phyloP scores from a whole-genome alignment of 1,284 basidiomycete genomes.

The Baeospora myosura region DNA sequence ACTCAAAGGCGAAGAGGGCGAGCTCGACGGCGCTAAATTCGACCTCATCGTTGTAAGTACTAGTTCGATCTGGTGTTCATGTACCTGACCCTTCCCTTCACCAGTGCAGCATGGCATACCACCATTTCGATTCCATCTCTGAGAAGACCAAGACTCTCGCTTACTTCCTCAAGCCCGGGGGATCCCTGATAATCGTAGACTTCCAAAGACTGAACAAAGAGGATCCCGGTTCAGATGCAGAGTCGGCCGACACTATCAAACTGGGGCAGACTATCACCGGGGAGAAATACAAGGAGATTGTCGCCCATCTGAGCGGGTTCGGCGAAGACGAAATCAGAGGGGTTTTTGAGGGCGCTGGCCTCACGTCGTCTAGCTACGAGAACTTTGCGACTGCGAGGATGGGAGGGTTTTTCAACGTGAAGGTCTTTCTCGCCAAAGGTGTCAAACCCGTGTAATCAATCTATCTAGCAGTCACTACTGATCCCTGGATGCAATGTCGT shows the following conservation, averaged over 20 bases:
- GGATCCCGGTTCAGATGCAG: conserved; percentile 13
- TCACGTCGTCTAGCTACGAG: conserved; percentile 9
- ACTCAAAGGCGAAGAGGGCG: conserved; percentile 35
- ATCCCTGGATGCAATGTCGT: too few relatives aligned
- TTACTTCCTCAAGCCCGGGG: conserved; percentile 53
- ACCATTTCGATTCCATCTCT: conserved; percentile 52
- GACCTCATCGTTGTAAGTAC: conserved; percentile 52
- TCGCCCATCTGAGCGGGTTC: conserved; percentile 14
- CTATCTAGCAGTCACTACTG: too few relatives aligned
- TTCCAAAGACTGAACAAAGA: conserved; percentile 19
- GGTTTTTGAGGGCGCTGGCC: conserved; percentile 10
- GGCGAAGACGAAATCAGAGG: conserved; percentile 6
- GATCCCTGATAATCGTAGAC: conserved; percentile 54
- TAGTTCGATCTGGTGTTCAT: neutral
- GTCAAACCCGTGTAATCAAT: too few relatives aligned
- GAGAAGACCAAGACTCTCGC: conserved; percentile 45
- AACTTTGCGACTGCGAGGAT: conserved; percentile 11
- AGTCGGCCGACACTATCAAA: conserved; percentile 10
- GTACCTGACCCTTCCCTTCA: conserved; percentile 15
- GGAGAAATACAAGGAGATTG: conserved; percentile 16
- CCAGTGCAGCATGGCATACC: conserved; percentile 63
- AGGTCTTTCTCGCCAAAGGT: conserved; percentile 18
- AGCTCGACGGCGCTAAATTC: conserved; percentile 47
- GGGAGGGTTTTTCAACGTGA: conserved; percentile 12
- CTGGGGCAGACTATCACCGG: conserved; percentile 18